phyloP scores from a whole-genome alignment of 331 rosid genomes.

The Cydonia oblonga region DNA sequence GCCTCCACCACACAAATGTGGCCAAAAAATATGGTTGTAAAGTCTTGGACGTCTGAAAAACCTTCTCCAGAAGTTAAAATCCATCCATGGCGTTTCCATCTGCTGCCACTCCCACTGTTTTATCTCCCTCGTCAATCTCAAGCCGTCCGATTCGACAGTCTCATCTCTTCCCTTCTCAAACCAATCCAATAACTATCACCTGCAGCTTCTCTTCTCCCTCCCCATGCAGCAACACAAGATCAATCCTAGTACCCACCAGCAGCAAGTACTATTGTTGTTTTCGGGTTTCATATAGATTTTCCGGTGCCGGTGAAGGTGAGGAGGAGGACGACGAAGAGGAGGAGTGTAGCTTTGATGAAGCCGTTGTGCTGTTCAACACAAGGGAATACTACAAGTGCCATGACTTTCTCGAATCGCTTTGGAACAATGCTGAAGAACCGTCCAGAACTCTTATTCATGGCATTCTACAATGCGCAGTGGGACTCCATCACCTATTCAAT shows the following conservation, averaged over 20 bases:
- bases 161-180: background rate
- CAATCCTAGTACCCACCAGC: background rate
- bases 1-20: slow-evolving; percentile 1
- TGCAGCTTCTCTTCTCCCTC: background rate
- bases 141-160: background rate
- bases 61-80: background rate
- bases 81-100: slow-evolving; percentile 4
- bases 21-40: background rate
- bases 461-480: slow-evolving; percentile 68
- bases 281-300: slow-evolving; percentile 29
- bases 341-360: slow-evolving; percentile 47
- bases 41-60: background rate
- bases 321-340: slow-evolving; percentile 27
- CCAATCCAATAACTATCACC: background rate
- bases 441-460: slow-evolving; percentile 68
- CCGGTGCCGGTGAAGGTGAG: slow-evolving; percentile 7
- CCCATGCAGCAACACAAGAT: background rate
- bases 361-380: slow-evolving; percentile 50
- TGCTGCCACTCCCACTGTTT: background rate
- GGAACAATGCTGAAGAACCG: slow-evolving; percentile 67
- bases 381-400: slow-evolving; percentile 70
- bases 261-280: background rate
- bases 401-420: slow-evolving; percentile 60
- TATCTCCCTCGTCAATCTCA: background rate
- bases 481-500: slow-evolving; percentile 66